A percentile compares a stretch with the other conserved stretches of the same genome.
Evolutionary conservation across 78 protist genomes (phyloP).

Genomic region (Monocercomonoides exilis): DNA sequence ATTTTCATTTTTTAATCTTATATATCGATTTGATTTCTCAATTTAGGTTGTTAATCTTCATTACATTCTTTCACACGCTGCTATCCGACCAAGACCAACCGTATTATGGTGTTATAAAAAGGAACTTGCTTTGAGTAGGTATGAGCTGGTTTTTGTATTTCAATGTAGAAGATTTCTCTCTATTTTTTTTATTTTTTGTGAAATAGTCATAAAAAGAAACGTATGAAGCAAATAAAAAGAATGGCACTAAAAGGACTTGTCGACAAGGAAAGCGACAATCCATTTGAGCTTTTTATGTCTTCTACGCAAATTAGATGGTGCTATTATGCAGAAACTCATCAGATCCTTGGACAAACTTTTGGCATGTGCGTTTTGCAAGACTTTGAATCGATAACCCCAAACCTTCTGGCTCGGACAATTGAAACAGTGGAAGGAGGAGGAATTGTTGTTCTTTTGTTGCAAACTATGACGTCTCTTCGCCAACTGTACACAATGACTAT

Average conservation of each 20-base stretch:
- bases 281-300: conserved; percentile 87
- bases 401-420: conserved; percentile 89
- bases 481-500: conserved; percentile 82
- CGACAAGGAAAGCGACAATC: conserved; percentile 60
- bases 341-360: conserved; percentile 91
- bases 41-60: conserved; percentile 76
- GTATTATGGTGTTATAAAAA: conserved; percentile 97
- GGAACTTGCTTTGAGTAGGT: conserved; percentile 40
- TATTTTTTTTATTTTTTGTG: conserved; percentile 16
- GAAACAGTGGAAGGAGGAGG: conserved; percentile 99
- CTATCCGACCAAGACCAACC: conserved; percentile 64
- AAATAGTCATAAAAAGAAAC: conserved; percentile 41
- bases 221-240: conserved; percentile 46
- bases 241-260: conserved; percentile 43
- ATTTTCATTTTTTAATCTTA: background rate
- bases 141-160: conserved; percentile 6
- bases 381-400: conserved; percentile 96
- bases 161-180: background rate
- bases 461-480: conserved; percentile 65
- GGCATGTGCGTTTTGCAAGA: conserved; percentile 94
- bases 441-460: conserved; percentile 69
- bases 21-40: background rate
- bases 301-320: conserved; percentile 69
- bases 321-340: conserved; percentile 91
- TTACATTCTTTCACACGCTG: conserved; percentile 76